phyloP scores from a whole-genome alignment of 2,329 filamentous ascomycete genomes.

The Pseudopyrenochaeta lycopersici region DNA sequence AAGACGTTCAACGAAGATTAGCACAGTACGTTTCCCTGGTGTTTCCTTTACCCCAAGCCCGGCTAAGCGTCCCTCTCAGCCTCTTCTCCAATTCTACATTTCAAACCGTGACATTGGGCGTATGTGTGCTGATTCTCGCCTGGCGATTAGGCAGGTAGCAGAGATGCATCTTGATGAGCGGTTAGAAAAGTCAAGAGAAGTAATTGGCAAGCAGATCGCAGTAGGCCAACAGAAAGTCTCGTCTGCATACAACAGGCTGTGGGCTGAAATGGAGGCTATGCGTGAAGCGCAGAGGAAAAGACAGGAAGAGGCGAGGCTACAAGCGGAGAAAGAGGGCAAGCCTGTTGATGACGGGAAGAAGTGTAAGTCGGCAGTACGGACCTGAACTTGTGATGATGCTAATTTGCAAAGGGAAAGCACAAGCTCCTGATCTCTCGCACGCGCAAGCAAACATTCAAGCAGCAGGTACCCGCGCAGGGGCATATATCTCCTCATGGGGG shows the following conservation, averaged over 20 bases:
- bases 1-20: slow-evolving; percentile 90
- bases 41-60: slow-evolving; percentile 15
- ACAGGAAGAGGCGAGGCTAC: slow-evolving; percentile 64
- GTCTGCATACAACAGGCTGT: slow-evolving; percentile 85
- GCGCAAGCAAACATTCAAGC: slow-evolving; percentile 65
- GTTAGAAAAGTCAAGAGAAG: slow-evolving; percentile 83
- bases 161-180: slow-evolving; percentile 94
- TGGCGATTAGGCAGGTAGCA: slow-evolving; percentile 73
- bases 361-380: slow-evolving; percentile 26
- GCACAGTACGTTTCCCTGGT: slow-evolving; percentile 64
- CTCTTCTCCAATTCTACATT: slow-evolving; percentile 40
- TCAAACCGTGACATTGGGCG: slow-evolving; percentile 35
- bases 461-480: slow-evolving; percentile 65
- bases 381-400: too few species aligned
- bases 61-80: slow-evolving; percentile 40
- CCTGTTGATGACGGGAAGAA: slow-evolving; percentile 22
- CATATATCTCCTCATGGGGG: slow-evolving; percentile 71
- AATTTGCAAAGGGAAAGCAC: slow-evolving; percentile 30
- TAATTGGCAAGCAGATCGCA: slow-evolving; percentile 86
- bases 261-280: slow-evolving; percentile 86
- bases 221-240: slow-evolving; percentile 89
- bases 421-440: slow-evolving; percentile 60
- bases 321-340: slow-evolving; percentile 41
- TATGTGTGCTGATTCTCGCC: slow-evolving; percentile 49
- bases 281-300: slow-evolving; percentile 75